Percentiles rank a stretch among this genome's conserved stretches.
Conservation (phyloP, 768 basidiomycete species). For the Leccinellum albellum region DNA sequence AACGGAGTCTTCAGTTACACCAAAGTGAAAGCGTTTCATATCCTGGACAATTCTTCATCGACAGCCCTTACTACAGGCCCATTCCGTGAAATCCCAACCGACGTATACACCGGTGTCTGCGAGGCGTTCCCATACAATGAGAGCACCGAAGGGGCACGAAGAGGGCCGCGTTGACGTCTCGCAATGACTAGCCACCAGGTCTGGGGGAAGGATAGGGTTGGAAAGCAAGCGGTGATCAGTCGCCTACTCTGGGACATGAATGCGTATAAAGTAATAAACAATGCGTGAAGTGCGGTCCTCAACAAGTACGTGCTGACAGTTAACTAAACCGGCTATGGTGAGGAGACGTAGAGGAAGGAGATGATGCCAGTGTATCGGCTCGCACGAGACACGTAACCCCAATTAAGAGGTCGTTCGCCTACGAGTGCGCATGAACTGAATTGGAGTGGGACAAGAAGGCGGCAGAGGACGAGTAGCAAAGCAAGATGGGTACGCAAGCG, state of each 20-base stretch:
- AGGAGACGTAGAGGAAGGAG: conserved; percentile 27
- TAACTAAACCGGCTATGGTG: conserved; percentile 24
- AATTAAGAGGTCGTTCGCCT: conserved; percentile 77
- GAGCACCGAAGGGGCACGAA: conserved; percentile 13
- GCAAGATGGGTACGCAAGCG: conserved; percentile 49
- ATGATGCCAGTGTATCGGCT: conserved; percentile 71
- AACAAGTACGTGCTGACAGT: conserved; percentile 22
- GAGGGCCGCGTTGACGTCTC: conserved; percentile 29
- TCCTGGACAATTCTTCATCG: conserved; percentile 22
- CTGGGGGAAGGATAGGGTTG: conserved; percentile 17
- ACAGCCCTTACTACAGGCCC: conserved; percentile 25
- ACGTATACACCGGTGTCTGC: conserved; percentile 22
- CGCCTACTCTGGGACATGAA: conserved; percentile 32
- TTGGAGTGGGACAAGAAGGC: conserved; percentile 44
- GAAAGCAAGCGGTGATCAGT: conserved; percentile 45
- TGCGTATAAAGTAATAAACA: conserved; percentile 43
- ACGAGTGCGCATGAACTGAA: conserved; percentile 55
- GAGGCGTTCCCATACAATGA: conserved; percentile 36
- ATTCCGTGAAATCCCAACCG: conserved; percentile 23
- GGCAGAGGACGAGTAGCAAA: conserved; percentile 37
- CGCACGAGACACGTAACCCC: conserved; percentile 77
- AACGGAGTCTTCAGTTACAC: conserved; percentile 3
- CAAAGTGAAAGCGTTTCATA: background rate
- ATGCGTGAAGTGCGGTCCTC: conserved; percentile 29
- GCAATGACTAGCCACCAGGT: conserved; percentile 18